Evolutionary conservation across 805 yeast species (phyloP).

Genomic region (Wickerhamiella spandovensis): DNA sequence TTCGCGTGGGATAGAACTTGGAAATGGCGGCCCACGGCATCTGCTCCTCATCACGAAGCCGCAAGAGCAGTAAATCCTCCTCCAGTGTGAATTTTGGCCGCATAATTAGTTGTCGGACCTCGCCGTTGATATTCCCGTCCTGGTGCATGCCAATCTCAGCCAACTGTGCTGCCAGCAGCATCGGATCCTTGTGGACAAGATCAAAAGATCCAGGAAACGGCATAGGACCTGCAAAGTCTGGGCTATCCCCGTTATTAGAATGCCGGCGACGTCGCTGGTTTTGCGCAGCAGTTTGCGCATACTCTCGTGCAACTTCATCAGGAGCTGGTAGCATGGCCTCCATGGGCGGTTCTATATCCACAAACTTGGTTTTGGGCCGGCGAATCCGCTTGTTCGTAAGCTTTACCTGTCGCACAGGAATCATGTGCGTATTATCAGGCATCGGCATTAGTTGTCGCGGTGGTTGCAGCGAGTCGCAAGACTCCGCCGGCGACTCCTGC

Average conservation of each 20-base stretch:
- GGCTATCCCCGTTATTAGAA: neutral
- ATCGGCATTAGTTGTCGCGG: too few species aligned
- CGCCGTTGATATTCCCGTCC: neutral
- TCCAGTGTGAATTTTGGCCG: constrained; percentile 18
- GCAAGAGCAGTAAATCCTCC: constrained; percentile 19
- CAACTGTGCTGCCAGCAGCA: neutral
- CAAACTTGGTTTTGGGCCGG: neutral
- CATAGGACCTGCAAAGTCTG: too few species aligned
- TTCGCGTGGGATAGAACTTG: constrained; percentile 55
- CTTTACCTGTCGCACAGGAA: neutral
- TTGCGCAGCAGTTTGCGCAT: neutral
- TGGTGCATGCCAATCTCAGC: neutral
- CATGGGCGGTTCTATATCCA: neutral
- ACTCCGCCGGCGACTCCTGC: too few species aligned
- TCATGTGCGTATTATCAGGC: neutral
- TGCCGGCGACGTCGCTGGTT: neutral
- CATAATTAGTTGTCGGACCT: neutral
- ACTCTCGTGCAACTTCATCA: neutral
- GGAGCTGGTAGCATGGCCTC: neutral
- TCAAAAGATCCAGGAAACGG: too few species aligned
- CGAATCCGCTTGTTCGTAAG: neutral
- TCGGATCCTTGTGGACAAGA: neutral
- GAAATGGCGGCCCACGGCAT: constrained; percentile 77
- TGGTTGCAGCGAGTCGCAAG: too few species aligned
- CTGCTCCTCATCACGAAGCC: constrained; percentile 55